Base-by-base conservation (phyloP, 2,329 filamentous ascomycete genomes). In the Penicillium brevicompactum region DNA sequence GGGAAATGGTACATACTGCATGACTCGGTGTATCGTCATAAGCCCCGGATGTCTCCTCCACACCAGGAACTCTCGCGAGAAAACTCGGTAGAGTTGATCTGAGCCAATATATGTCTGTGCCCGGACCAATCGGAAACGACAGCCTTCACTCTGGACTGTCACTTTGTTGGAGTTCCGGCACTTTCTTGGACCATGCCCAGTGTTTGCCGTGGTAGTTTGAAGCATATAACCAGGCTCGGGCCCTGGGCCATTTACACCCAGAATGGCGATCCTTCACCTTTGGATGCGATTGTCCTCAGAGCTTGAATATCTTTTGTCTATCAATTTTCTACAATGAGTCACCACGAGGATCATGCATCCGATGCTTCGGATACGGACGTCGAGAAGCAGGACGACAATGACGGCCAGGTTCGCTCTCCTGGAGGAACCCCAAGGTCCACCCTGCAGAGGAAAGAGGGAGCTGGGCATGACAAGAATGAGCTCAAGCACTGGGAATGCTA, bases 401-500 rank as follows among this genome's bases (percentile, higher is more conserved):
- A 62, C 5, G 53, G 55, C 9, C 45, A 49, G 14, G 13, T 55
- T 16, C 58, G 55, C 31, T 59, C 62, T 9, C 56, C 57, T 5
- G 59, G 56, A 13, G 57, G 57, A 9, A 59, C 49, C 8, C 47
- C 53, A 1, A 58, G 30, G n/a, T 31, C 48, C 3, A 53, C 45
- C 31, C 57, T 57, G 13, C 51, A 46, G 21, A 49, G 58, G 31
- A 54, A 56, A 51, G 50, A 55, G n/a, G 53, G 55, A 18, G 27
- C 49, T 27, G 58, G 50, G 38, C n/a, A 53, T 5, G 59, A 65
- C 1, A 74, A 68, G 49, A 45, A 63, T 2, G 75, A 81, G 56
- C 59, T 84, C 40, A 78, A 73, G 2, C 79, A 82, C 57, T 74
- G 75, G 27, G 84, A 88, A 59, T 87, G 85, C 68, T 87, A 86